These are phyloP conservation scores for Zelonia costaricensis DNA, from an alignment of 208 protist genomes.

Conservation along the genomic window DNA sequence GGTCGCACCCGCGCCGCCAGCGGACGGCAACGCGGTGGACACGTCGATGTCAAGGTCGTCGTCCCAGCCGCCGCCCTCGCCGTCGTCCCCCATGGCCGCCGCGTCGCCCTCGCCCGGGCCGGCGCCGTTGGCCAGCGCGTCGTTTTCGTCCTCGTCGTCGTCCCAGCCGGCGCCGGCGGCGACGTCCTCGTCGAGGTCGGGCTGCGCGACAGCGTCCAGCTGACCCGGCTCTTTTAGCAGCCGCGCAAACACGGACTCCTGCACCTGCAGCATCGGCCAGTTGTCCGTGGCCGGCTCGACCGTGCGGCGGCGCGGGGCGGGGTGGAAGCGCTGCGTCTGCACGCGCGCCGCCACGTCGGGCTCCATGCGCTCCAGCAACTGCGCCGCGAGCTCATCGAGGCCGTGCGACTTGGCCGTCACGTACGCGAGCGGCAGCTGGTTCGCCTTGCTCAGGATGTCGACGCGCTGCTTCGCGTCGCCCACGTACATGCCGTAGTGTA, in stretches of 20 bases:
- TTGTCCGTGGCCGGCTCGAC: conserved; percentile 56
- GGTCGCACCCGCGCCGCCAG: conserved; percentile 1
- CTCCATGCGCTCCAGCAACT: conserved; percentile 50
- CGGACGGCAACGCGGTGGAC: conserved; percentile 15
- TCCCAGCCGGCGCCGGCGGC: conserved; percentile 51
- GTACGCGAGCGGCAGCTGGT: conserved; percentile 58
- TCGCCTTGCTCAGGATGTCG: conserved; percentile 66
- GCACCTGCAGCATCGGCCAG: conserved; percentile 82
- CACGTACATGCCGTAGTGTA: conserved; percentile 95
- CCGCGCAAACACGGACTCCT: conserved; percentile 80
- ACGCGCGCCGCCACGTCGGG: conserved; percentile 50
- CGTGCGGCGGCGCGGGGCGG: conserved; percentile 6
- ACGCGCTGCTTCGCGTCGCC: conserved; percentile 88
- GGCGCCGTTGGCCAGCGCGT: conserved; percentile 5
- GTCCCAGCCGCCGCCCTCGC: conserved; percentile 58
- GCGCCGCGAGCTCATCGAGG: conserved; percentile 76
- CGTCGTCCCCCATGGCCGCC: neutral
- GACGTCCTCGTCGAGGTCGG: conserved; percentile 30
- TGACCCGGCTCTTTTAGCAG: conserved; percentile 66
- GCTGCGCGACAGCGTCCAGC: conserved; percentile 39
- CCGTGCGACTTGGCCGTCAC: conserved; percentile 69
- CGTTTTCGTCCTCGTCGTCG: conserved; percentile 46
- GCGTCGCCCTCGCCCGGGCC: conserved; percentile 15
- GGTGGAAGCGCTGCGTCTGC: conserved; percentile 9
- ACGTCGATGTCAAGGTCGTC: conserved; percentile 83